phyloP scores from a whole-genome alignment of 1,139 yeast species.

The Candida anutae region DNA sequence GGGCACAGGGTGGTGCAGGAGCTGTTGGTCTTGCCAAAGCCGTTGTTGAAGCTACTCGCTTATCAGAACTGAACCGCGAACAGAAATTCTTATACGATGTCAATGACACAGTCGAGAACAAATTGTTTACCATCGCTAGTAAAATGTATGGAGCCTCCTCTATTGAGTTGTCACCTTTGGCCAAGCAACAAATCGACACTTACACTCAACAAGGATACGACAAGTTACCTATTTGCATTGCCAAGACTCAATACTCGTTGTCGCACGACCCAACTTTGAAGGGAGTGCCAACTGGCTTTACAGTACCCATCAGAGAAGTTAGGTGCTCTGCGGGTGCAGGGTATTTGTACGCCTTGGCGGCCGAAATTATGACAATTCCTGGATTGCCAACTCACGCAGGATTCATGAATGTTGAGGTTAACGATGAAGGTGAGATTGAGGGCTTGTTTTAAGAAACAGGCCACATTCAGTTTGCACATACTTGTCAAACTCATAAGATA shows the following conservation, averaged over 20 bases:
- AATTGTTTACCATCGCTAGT: constrained; percentile 55
- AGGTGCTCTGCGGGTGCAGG: constrained; percentile 82
- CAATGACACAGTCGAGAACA: constrained; percentile 54
- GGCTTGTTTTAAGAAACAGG: constrained; percentile 73
- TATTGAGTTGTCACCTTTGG: constrained; percentile 60
- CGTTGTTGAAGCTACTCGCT: constrained; percentile 53
- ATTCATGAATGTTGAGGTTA: constrained; percentile 76
- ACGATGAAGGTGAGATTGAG: constrained; percentile 72
- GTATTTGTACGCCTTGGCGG: constrained; percentile 73
- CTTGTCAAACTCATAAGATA: no score
- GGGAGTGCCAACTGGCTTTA: constrained; percentile 76
- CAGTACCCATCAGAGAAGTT: constrained; percentile 72
- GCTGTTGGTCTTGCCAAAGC: constrained; percentile 62
- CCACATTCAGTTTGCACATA: no score
- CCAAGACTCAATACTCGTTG: constrained; percentile 76
- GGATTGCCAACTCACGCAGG: constrained; percentile 81
- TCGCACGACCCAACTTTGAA: constrained; percentile 77
- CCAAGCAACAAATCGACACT: constrained; percentile 56
- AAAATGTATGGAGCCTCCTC: constrained; percentile 72
- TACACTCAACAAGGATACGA: constrained; percentile 68
- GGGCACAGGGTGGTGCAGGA: constrained; percentile 78
- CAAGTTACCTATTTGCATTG: constrained; percentile 71
- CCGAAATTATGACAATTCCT: constrained; percentile 78
- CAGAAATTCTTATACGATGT: constrained; percentile 57
- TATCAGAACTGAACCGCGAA: constrained; percentile 19